Conservation (phyloP, 2,329 filamentous ascomycete species). For the Trichoderma sp. region DNA sequence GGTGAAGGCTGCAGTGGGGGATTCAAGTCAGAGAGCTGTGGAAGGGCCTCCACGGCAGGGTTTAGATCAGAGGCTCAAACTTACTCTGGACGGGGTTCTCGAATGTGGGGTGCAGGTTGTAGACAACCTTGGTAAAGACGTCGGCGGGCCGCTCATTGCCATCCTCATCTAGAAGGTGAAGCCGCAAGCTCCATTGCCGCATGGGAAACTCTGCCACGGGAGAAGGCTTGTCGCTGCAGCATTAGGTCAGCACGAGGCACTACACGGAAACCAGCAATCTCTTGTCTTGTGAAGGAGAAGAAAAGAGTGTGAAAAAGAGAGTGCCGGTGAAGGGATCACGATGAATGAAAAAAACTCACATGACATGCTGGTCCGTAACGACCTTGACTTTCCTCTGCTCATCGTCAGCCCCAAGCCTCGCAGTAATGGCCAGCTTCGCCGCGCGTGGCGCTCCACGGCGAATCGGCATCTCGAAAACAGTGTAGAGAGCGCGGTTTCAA, state of each 20-base stretch:
- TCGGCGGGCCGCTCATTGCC: conserved; percentile 80
- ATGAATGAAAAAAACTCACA: conserved; percentile 55
- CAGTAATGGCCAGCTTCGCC: conserved; percentile 13
- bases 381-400: conserved; percentile 86
- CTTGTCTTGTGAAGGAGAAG: not conserved
- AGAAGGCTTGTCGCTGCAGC: conserved; percentile 69
- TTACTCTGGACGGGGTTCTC: conserved; percentile 80
- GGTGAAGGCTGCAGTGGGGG: conserved; percentile 61
- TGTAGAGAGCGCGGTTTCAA: not conserved
- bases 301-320: not conserved
- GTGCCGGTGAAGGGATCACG: not conserved
- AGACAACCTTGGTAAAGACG: conserved; percentile 88
- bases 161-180: conserved; percentile 80
- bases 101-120: conserved; percentile 93
- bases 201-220: conserved; percentile 87
- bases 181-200: conserved; percentile 85
- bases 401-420: conserved; percentile 29
- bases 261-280: not conserved
- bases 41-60: not conserved
- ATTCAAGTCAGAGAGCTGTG: not conserved
- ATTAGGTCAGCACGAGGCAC: conserved; percentile 22
- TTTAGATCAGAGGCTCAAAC: conserved; percentile 33
- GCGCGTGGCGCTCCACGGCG: conserved; percentile 22
- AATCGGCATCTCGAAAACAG: conserved; percentile 15
- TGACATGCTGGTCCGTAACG: conserved; percentile 84